Percentiles rank a stretch among this genome's conserved stretches.
phyloP scores from a whole-genome alignment of 116 monocot genomes.

The Papilionanthe hybrid region DNA sequence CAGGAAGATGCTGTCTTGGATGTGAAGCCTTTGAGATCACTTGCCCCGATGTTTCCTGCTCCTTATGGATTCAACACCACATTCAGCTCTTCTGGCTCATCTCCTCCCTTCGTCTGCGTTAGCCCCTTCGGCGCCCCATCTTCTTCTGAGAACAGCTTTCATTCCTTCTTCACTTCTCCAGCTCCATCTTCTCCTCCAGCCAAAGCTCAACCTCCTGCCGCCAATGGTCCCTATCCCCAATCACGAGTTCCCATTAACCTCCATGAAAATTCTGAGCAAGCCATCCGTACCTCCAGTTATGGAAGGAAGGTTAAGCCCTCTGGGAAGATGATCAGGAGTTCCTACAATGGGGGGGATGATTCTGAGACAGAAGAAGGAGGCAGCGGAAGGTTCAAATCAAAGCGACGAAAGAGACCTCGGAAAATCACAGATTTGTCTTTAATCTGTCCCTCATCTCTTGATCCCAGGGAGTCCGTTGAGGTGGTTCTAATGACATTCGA shows the following conservation, averaged over 20 bases:
- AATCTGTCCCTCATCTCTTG: conserved; percentile 20
- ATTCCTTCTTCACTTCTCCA: not conserved
- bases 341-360: not conserved
- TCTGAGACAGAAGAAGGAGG: conserved; percentile 1
- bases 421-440: conserved; percentile 6
- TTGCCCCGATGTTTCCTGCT: conserved; percentile 56
- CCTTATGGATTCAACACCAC: conserved; percentile 26
- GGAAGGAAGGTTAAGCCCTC: conserved; percentile 29
- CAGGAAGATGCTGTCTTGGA: conserved; percentile 19
- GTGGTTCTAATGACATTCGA: conserved; percentile 46
- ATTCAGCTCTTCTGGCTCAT: conserved; percentile 10
- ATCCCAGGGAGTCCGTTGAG: conserved; percentile 42
- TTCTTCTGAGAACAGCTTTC: not conserved
- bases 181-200: not conserved
- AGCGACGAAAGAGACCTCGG: conserved; percentile 1
- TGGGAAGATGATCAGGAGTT: not conserved
- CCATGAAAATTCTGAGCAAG: conserved; percentile 13
- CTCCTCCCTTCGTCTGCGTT: conserved; percentile 34
- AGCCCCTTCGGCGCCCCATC: conserved; percentile 6
- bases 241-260: conserved; percentile 1
- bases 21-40: conserved; percentile 36
- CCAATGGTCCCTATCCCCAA: conserved; percentile 12
- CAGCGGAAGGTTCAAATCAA: not conserved
- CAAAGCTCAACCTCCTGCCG: conserved; percentile 5
- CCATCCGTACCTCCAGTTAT: conserved; percentile 14